These are phyloP conservation scores for Clohesyomyces aquaticus DNA, from an alignment of 495 filamentous ascomycete genomes.

Conservation along the genomic window DNA sequence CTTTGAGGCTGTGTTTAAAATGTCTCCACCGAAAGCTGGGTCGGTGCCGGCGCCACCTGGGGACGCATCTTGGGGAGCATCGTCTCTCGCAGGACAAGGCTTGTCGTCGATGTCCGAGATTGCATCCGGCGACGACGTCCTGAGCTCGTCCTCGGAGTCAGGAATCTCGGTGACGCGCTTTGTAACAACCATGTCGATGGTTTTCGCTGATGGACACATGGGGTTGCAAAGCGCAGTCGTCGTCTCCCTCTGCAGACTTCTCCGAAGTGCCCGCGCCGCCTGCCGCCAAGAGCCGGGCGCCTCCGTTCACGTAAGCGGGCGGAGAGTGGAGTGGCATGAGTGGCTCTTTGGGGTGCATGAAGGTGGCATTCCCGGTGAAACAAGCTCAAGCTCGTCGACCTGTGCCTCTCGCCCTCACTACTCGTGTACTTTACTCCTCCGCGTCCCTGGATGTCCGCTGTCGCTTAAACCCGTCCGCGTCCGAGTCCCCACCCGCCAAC, in stretches of 20 bases:
- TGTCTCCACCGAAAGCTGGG: slow-evolving; percentile 11
- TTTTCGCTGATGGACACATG: background rate
- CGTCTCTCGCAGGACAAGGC: slow-evolving; percentile 1
- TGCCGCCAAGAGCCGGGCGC: background rate
- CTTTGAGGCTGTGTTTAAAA: slow-evolving; percentile 5
- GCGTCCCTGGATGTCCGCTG: slow-evolving; percentile 2
- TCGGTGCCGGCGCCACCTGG: background rate
- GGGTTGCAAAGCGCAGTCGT: background rate
- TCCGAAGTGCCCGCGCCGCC: slow-evolving; percentile 1
- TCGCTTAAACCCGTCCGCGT: slow-evolving; percentile 22
- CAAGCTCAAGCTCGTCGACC: too few relatives aligned
- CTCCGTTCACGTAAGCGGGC: slow-evolving; percentile 26
- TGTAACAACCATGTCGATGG: slow-evolving; percentile 17
- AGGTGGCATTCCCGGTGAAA: slow-evolving; percentile 7
- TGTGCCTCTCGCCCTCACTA: slow-evolving; percentile 4
- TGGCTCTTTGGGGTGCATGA: slow-evolving; percentile 12
- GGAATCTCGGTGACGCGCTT: slow-evolving; percentile 25
- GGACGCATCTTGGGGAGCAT: slow-evolving; percentile 8
- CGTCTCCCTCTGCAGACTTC: too few relatives aligned
- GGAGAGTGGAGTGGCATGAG: too few relatives aligned
- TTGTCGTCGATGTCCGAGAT: background rate
- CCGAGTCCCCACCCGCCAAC: slow-evolving; percentile 11
- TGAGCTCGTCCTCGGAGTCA: slow-evolving; percentile 36
- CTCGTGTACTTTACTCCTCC: slow-evolving; percentile 15
- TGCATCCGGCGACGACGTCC: slow-evolving; percentile 25